Evolutionary conservation across 2,329 filamentous ascomycete species (phyloP).

Genomic region (Cladosporium sp.): DNA sequence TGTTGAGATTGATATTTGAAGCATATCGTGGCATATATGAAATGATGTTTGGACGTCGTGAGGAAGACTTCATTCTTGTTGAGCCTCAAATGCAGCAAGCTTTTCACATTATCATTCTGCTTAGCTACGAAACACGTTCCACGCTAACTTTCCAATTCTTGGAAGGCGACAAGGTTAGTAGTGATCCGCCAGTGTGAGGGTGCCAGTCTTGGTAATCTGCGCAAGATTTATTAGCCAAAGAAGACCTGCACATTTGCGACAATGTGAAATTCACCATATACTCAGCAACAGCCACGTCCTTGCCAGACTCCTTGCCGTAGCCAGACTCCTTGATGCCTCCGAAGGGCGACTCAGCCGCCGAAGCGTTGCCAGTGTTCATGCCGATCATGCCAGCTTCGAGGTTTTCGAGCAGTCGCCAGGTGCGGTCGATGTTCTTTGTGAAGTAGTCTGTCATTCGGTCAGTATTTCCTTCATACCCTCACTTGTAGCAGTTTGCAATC

Average conservation of each 20-base stretch:
- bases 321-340: slow-evolving; percentile 63
- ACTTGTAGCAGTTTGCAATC: not conserved
- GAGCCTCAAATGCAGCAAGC: no score
- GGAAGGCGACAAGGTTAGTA: slow-evolving; percentile 30
- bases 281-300: slow-evolving; percentile 58
- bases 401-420: slow-evolving; percentile 61
- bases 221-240: slow-evolving; percentile 21
- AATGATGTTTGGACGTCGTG: no score
- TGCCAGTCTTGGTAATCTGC: slow-evolving; percentile 57
- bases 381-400: slow-evolving; percentile 58
- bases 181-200: slow-evolving; percentile 53
- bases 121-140: not conserved
- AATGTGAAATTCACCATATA: slow-evolving; percentile 35
- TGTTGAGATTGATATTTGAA: not conserved
- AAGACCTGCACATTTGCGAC: not conserved
- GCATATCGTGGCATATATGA: not conserved
- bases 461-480: not conserved
- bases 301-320: slow-evolving; percentile 62
- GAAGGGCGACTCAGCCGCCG: slow-evolving; percentile 60
- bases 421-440: slow-evolving; percentile 60
- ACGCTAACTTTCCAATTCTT: not conserved
- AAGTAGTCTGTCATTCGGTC: slow-evolving; percentile 45
- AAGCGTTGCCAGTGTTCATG: slow-evolving; percentile 49
- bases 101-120: not conserved
- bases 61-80: no score